Conservation (phyloP, 2,329 filamentous ascomycete species). For the Penicillium sclerotigenum region DNA sequence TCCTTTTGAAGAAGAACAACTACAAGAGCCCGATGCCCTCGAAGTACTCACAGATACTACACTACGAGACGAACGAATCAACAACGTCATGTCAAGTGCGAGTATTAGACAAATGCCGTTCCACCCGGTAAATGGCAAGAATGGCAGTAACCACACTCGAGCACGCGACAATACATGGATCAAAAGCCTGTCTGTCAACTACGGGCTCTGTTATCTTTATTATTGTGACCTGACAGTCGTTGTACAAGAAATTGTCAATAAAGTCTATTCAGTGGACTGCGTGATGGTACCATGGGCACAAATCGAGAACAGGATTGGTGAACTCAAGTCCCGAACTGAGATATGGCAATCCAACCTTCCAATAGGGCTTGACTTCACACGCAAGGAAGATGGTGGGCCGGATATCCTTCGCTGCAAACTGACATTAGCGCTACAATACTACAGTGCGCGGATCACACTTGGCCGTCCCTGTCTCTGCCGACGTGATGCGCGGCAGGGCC, state of each 20-base stretch:
- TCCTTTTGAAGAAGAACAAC: slow-evolving; percentile 41
- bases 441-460: slow-evolving; percentile 44
- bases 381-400: slow-evolving; percentile 33
- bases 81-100: slow-evolving; percentile 31
- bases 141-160: slow-evolving; percentile 22
- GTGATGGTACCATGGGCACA: slow-evolving; percentile 40
- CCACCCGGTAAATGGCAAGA: slow-evolving; percentile 30
- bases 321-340: slow-evolving; percentile 39
- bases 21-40: slow-evolving; percentile 33
- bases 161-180: slow-evolving; percentile 34
- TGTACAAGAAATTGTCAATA: slow-evolving; percentile 42
- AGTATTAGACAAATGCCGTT: slow-evolving; percentile 32
- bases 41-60: slow-evolving; percentile 32
- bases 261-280: slow-evolving; percentile 42
- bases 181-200: slow-evolving; percentile 34
- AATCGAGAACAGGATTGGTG: slow-evolving; percentile 41
- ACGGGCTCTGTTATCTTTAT: slow-evolving; percentile 39
- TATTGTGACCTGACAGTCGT: slow-evolving; percentile 41
- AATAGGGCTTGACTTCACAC: slow-evolving; percentile 36
- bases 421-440: slow-evolving; percentile 44
- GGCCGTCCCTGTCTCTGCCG: slow-evolving; percentile 48
- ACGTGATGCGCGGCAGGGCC: slow-evolving; percentile 35
- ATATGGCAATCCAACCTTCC: slow-evolving; percentile 40
- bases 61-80: slow-evolving; percentile 33
- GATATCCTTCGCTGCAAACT: slow-evolving; percentile 40